Evolutionary conservation across 2,329 filamentous ascomycete species (phyloP), one percentile per base, ranked within the genome.

Genomic region (Colletotrichum eremochloae): DNA sequence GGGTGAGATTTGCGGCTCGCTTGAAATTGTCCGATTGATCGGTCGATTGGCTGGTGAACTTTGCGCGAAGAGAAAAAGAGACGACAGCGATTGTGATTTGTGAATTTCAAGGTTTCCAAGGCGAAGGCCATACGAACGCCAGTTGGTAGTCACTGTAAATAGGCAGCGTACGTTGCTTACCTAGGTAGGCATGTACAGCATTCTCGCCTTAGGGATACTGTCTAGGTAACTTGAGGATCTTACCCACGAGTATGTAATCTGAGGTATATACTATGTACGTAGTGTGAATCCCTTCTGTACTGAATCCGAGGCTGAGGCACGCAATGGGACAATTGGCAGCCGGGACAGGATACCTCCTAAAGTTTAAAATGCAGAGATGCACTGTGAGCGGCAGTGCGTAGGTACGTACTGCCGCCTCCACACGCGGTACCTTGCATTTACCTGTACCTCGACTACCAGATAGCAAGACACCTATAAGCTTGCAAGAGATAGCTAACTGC

Each of bases 351-450:
- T 53, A 29, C 15, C 29, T 24, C 24, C 24, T 24, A 53, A 36
- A 29, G 29, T 15, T 53, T 50, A 24, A 57, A 57, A 29, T 57
- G 36, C 12, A 36, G n/a, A 29, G 36, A 40, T 40, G 36, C 53
- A n/a, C 36, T 58, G n/a, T 14, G 6, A 42, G 29, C 29, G 50
- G 33, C 29, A 42, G 3, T 5, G 4, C 29, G 2, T 8, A 18
- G n/a, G 33, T 57, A 24, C 55, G 36, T 42, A 18, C 55, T 29
- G 20, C 55, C 14, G 33, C 12, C 5, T 12, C n/a, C 24, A 20
- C 55, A 29, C 24, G 36, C 44, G 20, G 44, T 55, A 55, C 52
- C 52, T 55, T 55, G 31, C 52, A 55, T 55, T 15, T 31, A 24
- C 8, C 44, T n/a, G 20, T 40, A 15, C 55, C 11, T n/a, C 9